Conservation (phyloP, 208 protist species). For the Naegleria fowleri region DNA sequence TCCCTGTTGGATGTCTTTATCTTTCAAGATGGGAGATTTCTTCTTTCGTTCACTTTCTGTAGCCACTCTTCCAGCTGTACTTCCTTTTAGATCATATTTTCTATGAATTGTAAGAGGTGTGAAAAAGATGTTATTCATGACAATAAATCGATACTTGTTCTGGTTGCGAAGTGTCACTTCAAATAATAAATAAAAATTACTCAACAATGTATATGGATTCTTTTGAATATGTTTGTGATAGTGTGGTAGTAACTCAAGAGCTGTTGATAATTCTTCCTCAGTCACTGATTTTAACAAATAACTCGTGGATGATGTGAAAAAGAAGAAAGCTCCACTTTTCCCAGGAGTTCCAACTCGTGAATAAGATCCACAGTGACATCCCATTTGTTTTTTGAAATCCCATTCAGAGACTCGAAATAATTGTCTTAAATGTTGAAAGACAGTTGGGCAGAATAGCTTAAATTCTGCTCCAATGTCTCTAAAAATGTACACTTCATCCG, state of each 20-base stretch:
- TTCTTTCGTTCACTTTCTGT: conserved; percentile 65
- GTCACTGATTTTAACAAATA: conserved; percentile 1
- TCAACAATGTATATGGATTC: conserved; percentile 75
- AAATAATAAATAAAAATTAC: conserved; percentile 79
- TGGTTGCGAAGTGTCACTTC: conserved; percentile 55
- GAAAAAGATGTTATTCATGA: conserved; percentile 88
- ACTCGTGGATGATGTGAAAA: background rate
- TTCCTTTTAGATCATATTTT: conserved; percentile 86
- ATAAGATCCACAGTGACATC: background rate
- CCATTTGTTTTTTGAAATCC: conserved; percentile 1
- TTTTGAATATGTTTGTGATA: conserved; percentile 80
- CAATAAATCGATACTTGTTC: conserved; percentile 68
- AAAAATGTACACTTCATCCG: background rate
- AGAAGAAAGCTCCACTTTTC: conserved; percentile 10
- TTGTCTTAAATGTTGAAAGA: background rate
- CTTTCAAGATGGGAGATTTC: conserved; percentile 77
- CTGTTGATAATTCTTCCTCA: background rate
- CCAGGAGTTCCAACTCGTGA: background rate
- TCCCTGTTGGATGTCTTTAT: conserved; percentile 73
- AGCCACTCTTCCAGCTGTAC: conserved; percentile 74
- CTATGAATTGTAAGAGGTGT: conserved; percentile 75
- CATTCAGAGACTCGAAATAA: background rate
- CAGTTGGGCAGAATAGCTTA: background rate
- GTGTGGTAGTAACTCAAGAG: conserved; percentile 58
- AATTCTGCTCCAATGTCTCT: background rate